Percentiles rank a stretch among this genome's conserved stretches.
These are phyloP conservation scores for Cytospora piceicola DNA, from an alignment of 2,329 filamentous ascomycete genomes.

Conservation along the genomic window DNA sequence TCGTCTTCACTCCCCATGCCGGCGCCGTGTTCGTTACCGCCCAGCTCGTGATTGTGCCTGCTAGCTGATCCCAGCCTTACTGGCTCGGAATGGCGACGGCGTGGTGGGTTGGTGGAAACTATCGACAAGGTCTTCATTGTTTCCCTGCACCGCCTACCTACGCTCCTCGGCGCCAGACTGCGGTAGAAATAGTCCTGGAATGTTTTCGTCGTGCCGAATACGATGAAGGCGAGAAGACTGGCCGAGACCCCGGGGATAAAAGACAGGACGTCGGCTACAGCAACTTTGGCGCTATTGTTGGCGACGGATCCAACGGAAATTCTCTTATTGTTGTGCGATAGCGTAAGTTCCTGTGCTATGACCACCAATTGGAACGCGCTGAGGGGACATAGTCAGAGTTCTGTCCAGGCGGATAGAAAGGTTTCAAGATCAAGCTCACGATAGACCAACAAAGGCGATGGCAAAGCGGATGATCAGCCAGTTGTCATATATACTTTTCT, in stretches of 20 bases:
- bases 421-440: slow-evolving; percentile 34
- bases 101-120: background rate
- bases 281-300: slow-evolving; percentile 40
- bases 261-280: slow-evolving; percentile 39
- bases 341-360: slow-evolving; percentile 44
- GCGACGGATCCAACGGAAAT: slow-evolving; percentile 36
- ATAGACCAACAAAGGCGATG: slow-evolving; percentile 47
- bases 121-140: slow-evolving; percentile 5
- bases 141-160: slow-evolving; percentile 22
- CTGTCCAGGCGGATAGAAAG: background rate
- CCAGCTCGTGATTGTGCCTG: slow-evolving; percentile 20
- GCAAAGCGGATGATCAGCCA: slow-evolving; percentile 51
- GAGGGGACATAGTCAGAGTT: slow-evolving; percentile 3
- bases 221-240: slow-evolving; percentile 43
- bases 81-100: slow-evolving; percentile 8
- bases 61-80: background rate
- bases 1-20: background rate
- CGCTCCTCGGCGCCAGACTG: slow-evolving; percentile 33
- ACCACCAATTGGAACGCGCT: slow-evolving; percentile 45
- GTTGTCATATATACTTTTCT: slow-evolving; percentile 47
- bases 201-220: slow-evolving; percentile 48
- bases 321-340: slow-evolving; percentile 38
- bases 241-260: slow-evolving; percentile 46
- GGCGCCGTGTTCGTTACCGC: slow-evolving; percentile 12
- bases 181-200: slow-evolving; percentile 38